Conservation (phyloP, 1,284 basidiomycete species). For the Chalciporus sp. region DNA sequence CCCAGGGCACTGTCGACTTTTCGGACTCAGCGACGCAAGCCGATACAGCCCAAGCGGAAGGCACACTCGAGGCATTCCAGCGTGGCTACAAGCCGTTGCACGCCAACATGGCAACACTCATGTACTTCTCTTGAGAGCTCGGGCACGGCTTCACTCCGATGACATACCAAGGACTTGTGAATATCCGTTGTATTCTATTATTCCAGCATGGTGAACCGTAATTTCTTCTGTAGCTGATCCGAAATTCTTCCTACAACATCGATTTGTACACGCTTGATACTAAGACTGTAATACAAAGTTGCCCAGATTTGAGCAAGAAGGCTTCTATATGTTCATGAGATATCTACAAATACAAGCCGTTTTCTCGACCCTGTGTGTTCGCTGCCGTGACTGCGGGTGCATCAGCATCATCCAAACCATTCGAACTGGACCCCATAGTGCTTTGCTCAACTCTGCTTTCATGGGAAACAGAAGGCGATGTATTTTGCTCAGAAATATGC, state of each 20-base stretch:
- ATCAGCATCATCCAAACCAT: slow-evolving; percentile 16
- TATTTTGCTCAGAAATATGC: slow-evolving; percentile 6
- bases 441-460: slow-evolving; percentile 2
- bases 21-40: slow-evolving; percentile 52
- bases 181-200: neutral
- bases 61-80: slow-evolving; percentile 54
- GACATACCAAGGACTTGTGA: neutral
- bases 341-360: slow-evolving; percentile 33
- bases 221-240: neutral
- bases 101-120: slow-evolving; percentile 47
- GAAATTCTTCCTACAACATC: neutral
- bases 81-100: slow-evolving; percentile 60
- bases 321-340: neutral
- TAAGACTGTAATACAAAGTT: neutral
- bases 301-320: neutral
- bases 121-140: slow-evolving; percentile 63
- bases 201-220: too few species aligned
- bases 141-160: neutral
- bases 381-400: neutral
- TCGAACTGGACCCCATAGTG: slow-evolving; percentile 6
- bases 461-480: neutral
- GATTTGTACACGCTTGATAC: neutral
- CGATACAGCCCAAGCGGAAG: slow-evolving; percentile 42
- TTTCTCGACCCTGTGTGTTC: slow-evolving; percentile 1
- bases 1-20: slow-evolving; percentile 53